Percentiles rank a stretch among this genome's conserved stretches.
Conservation (phyloP, 441 rosid genomes). For the Jatropha multifida region DNA sequence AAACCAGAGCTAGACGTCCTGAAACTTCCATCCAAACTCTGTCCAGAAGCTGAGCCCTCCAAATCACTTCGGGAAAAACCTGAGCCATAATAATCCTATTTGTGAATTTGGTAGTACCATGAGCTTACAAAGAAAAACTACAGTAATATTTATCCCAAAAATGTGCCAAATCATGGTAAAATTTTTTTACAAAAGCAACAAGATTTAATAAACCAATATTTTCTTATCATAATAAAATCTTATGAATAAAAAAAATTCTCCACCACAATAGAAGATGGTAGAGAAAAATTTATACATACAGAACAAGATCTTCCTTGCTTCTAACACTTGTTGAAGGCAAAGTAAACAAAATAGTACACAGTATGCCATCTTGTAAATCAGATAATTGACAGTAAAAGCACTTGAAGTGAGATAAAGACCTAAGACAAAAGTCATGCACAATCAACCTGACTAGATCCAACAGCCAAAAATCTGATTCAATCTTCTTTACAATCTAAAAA, state of each 20-base stretch:
- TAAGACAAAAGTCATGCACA: background rate
- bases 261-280: background rate
- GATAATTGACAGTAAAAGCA: background rate
- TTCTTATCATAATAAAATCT: background rate
- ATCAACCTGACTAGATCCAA: background rate
- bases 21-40: slow-evolving; percentile 57
- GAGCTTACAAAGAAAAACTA: background rate
- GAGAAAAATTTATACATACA: background rate
- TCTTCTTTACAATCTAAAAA: background rate
- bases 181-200: background rate
- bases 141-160: background rate
- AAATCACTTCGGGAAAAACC: slow-evolving; percentile 42
- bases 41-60: slow-evolving; percentile 42
- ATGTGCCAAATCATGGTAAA: background rate
- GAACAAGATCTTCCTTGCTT: background rate
- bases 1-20: slow-evolving; percentile 58
- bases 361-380: background rate
- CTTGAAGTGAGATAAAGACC: background rate
- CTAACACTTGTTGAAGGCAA: background rate
- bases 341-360: background rate
- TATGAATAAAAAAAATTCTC: background rate
- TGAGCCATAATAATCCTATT: slow-evolving; percentile 23
- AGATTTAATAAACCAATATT: background rate
- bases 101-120: background rate
- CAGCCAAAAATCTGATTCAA: too few relatives aligned